Evolutionary conservation across 306 rosid genomes (phyloP), one percentile per base, ranked within the genome.

Genomic region (Castanea mollissima): DNA sequence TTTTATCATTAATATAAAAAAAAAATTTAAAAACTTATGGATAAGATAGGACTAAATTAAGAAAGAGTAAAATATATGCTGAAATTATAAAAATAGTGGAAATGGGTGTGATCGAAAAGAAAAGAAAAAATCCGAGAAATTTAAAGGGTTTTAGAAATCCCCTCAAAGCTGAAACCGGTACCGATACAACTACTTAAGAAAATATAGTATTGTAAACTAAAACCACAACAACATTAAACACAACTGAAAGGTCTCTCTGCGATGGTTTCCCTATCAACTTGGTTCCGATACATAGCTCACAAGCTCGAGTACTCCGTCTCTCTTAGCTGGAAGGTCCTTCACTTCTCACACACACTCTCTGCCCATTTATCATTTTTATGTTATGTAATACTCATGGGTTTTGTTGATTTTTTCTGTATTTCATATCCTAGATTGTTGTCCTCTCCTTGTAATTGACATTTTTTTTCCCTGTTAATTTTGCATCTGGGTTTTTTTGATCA

Each of bases 221-320:
- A 35, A 49, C 14, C 54, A 49, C 54, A 10, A 49, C 54, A 49
- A 49, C 15, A 49, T 10, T 49, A 10, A 49, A 49, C 54, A 12
- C 54, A 19, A 2, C 21, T n/a, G 15, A 25, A 58, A 19, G 32
- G 23, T 55, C 69, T 14, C 35, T 73, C 8, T 77, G 81, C 86
- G 77, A 90, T 91, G 95, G 91, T 87, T 89, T 87, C 95, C 13
- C 75, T 74, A 1, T 62, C 85, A 2, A 86, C 96, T 63, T 89
- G 88, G 92, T 62, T 65, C 58, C 93, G 98, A 9, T 91, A 91
- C 87, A 1, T 85, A 60, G 75, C 71, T 8, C 81, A 78, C 89
- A 90, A 79, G 86, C 51, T 88, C 51, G 91, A 89, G 55, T 90
- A 86, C 88, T 83, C 97, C 29, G 20, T 76, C n/a, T 76, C 88